A percentile compares a stretch with the other conserved stretches of the same genome.
Evolutionary conservation across 257 asterid genomes (phyloP).

Genomic region (Fraxinus americana): DNA sequence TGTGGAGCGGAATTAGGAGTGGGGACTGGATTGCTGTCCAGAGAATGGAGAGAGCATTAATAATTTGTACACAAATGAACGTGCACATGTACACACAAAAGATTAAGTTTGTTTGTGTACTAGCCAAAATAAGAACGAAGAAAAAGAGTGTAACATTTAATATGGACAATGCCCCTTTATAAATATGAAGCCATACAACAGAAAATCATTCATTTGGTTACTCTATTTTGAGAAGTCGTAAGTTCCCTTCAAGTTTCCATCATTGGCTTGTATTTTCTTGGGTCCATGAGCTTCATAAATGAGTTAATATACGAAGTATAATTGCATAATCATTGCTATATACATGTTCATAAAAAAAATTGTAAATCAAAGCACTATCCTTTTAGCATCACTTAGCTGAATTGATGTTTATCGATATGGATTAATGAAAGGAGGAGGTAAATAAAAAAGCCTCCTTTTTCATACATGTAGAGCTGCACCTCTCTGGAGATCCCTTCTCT

Average conservation of each 20-base stretch:
- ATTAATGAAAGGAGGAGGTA: neutral
- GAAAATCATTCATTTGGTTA: neutral
- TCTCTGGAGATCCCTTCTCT: neutral
- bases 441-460: too few species aligned
- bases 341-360: too few species aligned
- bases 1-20: neutral
- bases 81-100: neutral
- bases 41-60: neutral
- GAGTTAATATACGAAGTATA: neutral
- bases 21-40: neutral
- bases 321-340: neutral
- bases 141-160: neutral
- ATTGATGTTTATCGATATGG: neutral
- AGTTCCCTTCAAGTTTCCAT: neutral
- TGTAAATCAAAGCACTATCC: neutral
- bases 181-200: neutral
- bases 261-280: neutral
- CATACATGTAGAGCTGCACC: neutral
- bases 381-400: neutral
- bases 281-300: neutral
- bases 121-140: too few species aligned
- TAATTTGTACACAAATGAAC: neutral
- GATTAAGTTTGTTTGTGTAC: neutral
- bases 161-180: neutral
- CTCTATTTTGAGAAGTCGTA: neutral